Evolutionary conservation across 1,284 basidiomycete species (phyloP), one percentile per base, ranked within the genome.

Genomic region (Porogramme epimiltina): DNA sequence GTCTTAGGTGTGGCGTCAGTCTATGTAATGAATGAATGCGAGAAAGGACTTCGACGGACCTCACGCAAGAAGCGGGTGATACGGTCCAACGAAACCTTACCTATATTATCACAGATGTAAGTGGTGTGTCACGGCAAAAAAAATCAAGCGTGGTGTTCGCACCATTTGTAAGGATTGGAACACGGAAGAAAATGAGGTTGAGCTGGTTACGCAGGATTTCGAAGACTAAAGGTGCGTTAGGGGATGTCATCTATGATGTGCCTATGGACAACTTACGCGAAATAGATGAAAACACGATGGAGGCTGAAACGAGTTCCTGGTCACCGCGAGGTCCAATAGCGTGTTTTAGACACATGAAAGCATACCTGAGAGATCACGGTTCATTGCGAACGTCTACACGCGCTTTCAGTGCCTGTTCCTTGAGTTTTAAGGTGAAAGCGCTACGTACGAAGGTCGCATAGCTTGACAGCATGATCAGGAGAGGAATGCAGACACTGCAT

Each of bases 381-480:
- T 60, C 61, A 64, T 72, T 22, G 69, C 41, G 13, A 68, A 16
- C 5, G 70, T 72, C 71, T 78, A 46, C 20, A 38, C 5, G 24
- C 13, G 13, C 34, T 37, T 26, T 54, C 22, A 37, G 33, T 10
- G 16, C 24, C 2, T n/a, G 15, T 15, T 20, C 18, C 20, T n/a
- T 15, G 5, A 31, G 28, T 4, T 37, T 18, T 36, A 34, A 13
- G 4, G 19, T 41, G 9, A 9, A 26, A 10, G 34, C 9, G 9
- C 5, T 20, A 62, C 68, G 50, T 52, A 72, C 70, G 62, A 79
- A 87, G 26, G 81, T 78, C 4, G 78, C 76, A 61, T 83, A 90
- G 1, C 87, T 87, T n/a, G 77, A 76, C 31, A 84, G 65, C 79
- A 89, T 90, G 6, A 81, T 84, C 37, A 84, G 58, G 2, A 87